Base-by-base conservation (phyloP, 345 rosid species). In the Rhodomyrtus tomentosa region DNA sequence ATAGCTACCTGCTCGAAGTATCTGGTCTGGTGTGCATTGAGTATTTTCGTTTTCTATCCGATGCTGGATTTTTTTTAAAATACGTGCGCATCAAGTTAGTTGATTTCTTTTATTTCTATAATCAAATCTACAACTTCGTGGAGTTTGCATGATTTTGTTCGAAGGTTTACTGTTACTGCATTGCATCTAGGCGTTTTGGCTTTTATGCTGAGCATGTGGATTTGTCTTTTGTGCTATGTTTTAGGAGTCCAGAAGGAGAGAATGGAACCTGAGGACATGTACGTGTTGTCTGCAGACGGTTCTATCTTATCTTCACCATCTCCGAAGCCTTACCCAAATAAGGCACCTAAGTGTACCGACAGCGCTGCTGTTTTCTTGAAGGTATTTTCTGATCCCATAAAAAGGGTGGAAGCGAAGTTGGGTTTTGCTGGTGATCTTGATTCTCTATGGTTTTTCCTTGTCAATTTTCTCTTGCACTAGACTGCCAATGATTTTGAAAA, bases 181-280 rank as follows among this genome's bases (percentile, higher is more conserved):
- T 6, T 27, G 82, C 82, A 2, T 18, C 51, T 27, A 0, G 55
- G 83, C 79, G 40, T 68, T 36, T 68, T 68, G 45, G 45, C 45
- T 36, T 36, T 68, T 32, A 9, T 36, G 79, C 45, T 36, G 79
- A 68, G 79, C 79, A 36, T 68, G 14, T 9, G 45, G 20, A 18
- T 68, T 68, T 68, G 76, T 18, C 79, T 18, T 68, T 68, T 32
- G 45, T 68, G 45, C 76, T 68, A 18, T 76, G 80, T 49, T 45
- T 5, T 85, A 96, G 98, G 99, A 80, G 99, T 97, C 83, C 99
- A 97, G 91, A 97, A 97, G 93, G 99, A 97, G 94, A 93, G 98
- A 92, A 95, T 95, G 98, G 93, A 92, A 83, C 93, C 98, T 2
- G 98, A 95, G 50, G 98, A 94, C 89, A 92, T 95, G 96, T 95